Conservation (phyloP, 805 yeast genomes). For the Wickerhamomyces hampshirensis region DNA sequence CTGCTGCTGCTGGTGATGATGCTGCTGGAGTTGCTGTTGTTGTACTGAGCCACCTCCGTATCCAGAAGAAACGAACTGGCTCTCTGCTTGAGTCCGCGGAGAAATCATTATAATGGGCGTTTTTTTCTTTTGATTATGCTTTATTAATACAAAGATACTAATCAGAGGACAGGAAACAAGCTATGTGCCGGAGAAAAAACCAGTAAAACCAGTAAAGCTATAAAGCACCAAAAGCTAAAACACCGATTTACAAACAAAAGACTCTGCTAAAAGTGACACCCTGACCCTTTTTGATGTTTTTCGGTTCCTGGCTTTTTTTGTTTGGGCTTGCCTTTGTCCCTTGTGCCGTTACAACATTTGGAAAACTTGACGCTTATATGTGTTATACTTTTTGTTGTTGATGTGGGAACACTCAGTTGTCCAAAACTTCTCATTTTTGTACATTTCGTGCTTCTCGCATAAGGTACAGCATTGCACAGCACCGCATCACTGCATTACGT, state of each 20-base stretch:
- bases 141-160: too few relatives aligned
- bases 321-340: neutral
- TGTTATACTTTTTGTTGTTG: neutral
- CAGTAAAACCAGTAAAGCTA: too few relatives aligned
- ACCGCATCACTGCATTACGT: neutral
- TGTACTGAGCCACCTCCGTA: neutral
- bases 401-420: neutral
- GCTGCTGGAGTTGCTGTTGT: constrained; percentile 1
- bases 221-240: too few relatives aligned
- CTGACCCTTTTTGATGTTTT: too few relatives aligned
- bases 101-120: constrained; percentile 1
- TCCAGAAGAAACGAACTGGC: neutral
- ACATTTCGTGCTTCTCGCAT: neutral
- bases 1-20: constrained; percentile 1
- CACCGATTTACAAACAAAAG: neutral
- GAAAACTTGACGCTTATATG: neutral
- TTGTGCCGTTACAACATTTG: neutral
- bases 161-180: too few relatives aligned
- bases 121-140: too few relatives aligned
- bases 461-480: neutral
- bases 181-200: too few relatives aligned
- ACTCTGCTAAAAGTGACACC: too few relatives aligned
- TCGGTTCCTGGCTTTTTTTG: neutral
- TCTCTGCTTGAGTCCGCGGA: constrained; percentile 3
- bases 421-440: neutral